Evolutionary conservation across 148 eudicot species (phyloP).

Genomic region (Camellia granthamiana): DNA sequence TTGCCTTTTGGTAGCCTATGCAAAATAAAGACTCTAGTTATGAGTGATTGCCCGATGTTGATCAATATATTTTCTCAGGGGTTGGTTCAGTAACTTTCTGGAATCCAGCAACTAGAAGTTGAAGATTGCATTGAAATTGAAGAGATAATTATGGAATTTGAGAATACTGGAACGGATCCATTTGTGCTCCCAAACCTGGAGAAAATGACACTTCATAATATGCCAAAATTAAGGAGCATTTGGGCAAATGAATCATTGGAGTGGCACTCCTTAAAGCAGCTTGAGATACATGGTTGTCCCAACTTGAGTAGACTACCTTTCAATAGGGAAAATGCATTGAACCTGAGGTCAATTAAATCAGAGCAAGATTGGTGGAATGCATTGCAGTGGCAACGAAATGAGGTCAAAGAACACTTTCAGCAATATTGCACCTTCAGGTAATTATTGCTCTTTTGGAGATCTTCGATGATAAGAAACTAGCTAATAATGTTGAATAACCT

Average conservation of each 20-base stretch:
- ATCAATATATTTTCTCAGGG: too few relatives aligned
- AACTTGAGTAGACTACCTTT: neutral
- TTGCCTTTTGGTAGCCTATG: too few relatives aligned
- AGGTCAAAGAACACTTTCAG: constrained; percentile 8
- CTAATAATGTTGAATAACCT: too few relatives aligned
- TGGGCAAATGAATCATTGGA: neutral
- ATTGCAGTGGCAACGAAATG: neutral
- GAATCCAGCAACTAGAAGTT: constrained; percentile 7
- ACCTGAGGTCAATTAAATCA: neutral
- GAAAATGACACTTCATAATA: neutral
- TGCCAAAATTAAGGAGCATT: constrained; percentile 9
- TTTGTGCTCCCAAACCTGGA: neutral
- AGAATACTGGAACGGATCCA: neutral
- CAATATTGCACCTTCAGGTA: constrained; percentile 1
- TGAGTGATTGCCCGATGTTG: too few relatives aligned
- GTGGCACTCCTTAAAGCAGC: neutral
- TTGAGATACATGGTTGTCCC: constrained; percentile 5
- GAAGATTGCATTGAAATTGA: constrained; percentile 1
- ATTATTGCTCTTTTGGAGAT: neutral
- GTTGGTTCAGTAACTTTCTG: neutral
- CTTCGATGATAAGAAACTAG: neutral
- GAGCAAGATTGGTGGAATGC: neutral
- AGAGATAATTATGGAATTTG: constrained; percentile 1
- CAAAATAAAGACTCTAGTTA: too few relatives aligned
- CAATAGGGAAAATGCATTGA: neutral